Percentiles rank a stretch among this genome's conserved stretches.
Evolutionary conservation across 2,329 filamentous ascomycete genomes (phyloP).

Genomic region (Thielaviopsis ethacetica): DNA sequence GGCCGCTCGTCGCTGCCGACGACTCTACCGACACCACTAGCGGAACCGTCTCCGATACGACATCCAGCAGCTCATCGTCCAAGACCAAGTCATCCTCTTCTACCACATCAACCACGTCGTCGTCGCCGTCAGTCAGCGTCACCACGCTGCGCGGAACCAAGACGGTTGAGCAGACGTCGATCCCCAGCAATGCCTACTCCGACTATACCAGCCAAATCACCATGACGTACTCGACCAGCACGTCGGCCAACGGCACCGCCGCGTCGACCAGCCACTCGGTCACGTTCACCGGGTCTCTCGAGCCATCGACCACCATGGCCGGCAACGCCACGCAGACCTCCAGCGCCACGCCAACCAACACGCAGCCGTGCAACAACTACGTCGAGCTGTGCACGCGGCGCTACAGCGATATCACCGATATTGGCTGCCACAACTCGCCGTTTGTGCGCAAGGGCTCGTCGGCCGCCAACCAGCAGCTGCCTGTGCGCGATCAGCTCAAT

Average conservation of each 20-base stretch:
- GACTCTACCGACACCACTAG: conserved; percentile 2
- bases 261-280: conserved; percentile 18
- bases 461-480: conserved; percentile 57
- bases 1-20: neutral
- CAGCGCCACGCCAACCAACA: conserved; percentile 43
- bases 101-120: neutral
- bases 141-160: conserved; percentile 23
- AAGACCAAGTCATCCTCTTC: neutral
- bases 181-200: conserved; percentile 29
- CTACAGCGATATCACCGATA: conserved; percentile 68
- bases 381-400: conserved; percentile 59
- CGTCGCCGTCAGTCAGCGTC: conserved; percentile 17
- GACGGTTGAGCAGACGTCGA: conserved; percentile 23
- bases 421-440: conserved; percentile 68
- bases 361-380: conserved; percentile 64
- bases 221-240: conserved; percentile 12
- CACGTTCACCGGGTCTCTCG: conserved; percentile 30
- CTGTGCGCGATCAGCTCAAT: conserved; percentile 55
- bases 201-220: conserved; percentile 28
- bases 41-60: neutral
- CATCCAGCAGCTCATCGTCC: neutral
- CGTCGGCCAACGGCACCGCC: conserved; percentile 15
- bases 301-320: conserved; percentile 21
- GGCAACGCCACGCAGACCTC: conserved; percentile 25
- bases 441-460: conserved; percentile 56